Evolutionary conservation across 1,139 yeast genomes (phyloP).

Genomic region (Saccharomycopsis hybrid): DNA sequence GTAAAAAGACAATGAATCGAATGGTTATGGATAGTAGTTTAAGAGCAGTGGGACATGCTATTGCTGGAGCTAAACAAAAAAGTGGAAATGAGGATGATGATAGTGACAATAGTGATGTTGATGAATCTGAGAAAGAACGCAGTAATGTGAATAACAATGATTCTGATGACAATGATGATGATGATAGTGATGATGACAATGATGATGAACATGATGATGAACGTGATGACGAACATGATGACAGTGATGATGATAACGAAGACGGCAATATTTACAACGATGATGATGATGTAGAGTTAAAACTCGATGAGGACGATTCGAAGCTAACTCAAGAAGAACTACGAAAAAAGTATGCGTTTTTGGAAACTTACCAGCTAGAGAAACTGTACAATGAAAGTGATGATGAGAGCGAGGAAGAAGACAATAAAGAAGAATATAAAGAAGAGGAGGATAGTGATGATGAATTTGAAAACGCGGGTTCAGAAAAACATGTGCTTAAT

Average conservation of each 20-base stretch:
- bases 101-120: conserved; percentile 36
- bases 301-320: conserved; percentile 15
- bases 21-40: conserved; percentile 30
- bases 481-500: conserved; percentile 20
- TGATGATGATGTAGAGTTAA: too few species aligned
- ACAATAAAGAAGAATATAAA: conserved; percentile 20
- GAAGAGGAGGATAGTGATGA: conserved; percentile 21
- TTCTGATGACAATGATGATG: too few species aligned
- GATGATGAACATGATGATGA: conserved; percentile 23
- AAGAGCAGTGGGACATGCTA: conserved; percentile 31
- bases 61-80: conserved; percentile 33
- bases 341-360: conserved; percentile 15
- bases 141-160: conserved; percentile 22
- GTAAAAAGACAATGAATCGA: conserved; percentile 50
- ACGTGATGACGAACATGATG: not conserved
- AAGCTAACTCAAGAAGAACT: conserved; percentile 11
- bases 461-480: conserved; percentile 24
- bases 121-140: conserved; percentile 9
- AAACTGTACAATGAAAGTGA: not conserved
- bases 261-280: conserved; percentile 20
- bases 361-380: conserved; percentile 24
- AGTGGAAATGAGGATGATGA: conserved; percentile 56
- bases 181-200: too few species aligned
- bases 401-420: not conserved
- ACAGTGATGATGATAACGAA: conserved; percentile 20